Base-by-base conservation (phyloP, 345 rosid species). In the Dipteronia sinensis region DNA sequence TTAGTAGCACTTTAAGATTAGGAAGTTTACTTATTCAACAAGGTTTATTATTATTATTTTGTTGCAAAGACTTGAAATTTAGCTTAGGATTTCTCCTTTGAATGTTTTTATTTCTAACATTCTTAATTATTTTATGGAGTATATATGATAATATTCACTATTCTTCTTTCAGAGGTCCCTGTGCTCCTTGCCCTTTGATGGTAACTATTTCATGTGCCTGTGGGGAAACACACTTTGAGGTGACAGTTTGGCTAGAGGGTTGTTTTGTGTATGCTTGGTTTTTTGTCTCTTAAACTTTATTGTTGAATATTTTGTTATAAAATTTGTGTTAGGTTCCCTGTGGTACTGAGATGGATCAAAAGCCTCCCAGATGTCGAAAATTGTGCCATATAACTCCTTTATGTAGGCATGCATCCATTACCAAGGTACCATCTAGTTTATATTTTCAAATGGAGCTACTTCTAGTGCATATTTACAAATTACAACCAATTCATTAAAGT, bases 141-240 rank as follows among this genome's bases (percentile, higher is more conserved):
- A 5, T 16, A 51, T 76, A 9, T 40, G 71, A 73, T 74, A 66
- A 78, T 40, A 9, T 29, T 64, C 79, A 49, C 27, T 69, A 75
- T 76, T 75, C 34, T 80, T 82, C 71, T 86, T 86, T 85, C 81
- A 95, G 99, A 85, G 99, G 98, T 82, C 77, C 89, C 58, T 93
- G 97, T 91, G 94, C 98, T 86, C 98, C 98, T 75, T 93, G 99
- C 79, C 98, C 99, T 56, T 75, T 92, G 72, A 92, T 92, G 97
- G 95, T 95, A 74, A 85, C 91, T 46, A 95, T 95, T 82, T 87
- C 96, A 53, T 95, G 98, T 83, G 88, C 89, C 64, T 95, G 97
- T 83, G 92, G 96, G 66, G 89, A 87, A 84, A 93, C 95, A 53
- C 85, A 79, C 74, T 90, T 91, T 64, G 99, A 95, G 91, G 99